Evolutionary conservation across 2,329 filamentous ascomycete species (phyloP).

Genomic region (Sclerotinia borealis): DNA sequence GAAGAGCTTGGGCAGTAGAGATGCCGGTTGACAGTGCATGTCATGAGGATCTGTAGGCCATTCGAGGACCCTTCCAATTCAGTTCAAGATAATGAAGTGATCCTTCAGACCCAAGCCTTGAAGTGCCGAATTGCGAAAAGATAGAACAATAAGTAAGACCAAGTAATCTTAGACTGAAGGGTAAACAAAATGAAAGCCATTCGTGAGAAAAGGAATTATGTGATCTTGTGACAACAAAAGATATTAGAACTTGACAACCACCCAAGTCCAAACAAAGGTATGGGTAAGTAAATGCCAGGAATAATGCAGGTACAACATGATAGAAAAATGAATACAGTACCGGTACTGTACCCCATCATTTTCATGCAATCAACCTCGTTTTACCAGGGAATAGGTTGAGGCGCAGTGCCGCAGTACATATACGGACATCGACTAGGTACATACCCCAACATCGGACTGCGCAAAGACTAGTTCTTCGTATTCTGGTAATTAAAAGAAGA

Average conservation of each 20-base stretch:
- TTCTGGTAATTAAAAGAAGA: conserved; percentile 4
- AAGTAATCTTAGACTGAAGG: neutral
- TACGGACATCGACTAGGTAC: neutral
- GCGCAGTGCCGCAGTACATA: neutral
- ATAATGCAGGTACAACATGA: neutral
- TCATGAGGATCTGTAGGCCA: neutral
- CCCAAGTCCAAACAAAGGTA: neutral
- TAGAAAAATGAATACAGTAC: neutral
- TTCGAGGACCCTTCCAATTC: neutral
- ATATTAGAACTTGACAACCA: neutral
- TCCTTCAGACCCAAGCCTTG: neutral
- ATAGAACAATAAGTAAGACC: too few species aligned
- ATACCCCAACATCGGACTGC: conserved; percentile 1
- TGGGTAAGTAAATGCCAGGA: neutral
- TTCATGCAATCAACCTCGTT: neutral
- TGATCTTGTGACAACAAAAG: neutral
- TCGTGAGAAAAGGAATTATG: neutral
- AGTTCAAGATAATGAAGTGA: neutral
- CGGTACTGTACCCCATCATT: neutral
- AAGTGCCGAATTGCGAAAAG: neutral
- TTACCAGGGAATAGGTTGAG: neutral
- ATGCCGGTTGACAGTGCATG: neutral
- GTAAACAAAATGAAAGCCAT: neutral
- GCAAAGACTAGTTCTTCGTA: conserved; percentile 3
- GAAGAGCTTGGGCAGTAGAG: neutral